Base-by-base conservation (phyloP, 306 rosid genomes). In the Coriaria nepalensis region DNA sequence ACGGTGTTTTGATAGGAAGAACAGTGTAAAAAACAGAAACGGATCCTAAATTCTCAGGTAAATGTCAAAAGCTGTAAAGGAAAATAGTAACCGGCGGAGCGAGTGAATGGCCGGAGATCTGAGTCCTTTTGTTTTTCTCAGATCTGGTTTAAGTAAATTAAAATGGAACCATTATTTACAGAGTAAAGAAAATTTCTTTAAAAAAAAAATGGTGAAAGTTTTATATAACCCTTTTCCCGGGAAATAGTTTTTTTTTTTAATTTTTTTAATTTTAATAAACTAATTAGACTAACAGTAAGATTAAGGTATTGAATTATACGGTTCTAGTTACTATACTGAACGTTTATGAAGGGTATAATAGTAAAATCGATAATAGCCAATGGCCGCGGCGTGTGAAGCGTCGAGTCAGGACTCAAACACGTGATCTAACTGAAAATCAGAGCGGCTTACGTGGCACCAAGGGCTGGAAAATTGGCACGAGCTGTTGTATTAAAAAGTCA, bases 51-150 rank as follows among this genome's bases (percentile, higher is more conserved):
- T 9, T 38, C 11, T 53, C 37, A 35, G 46, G n/a, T 40, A 45
- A 14, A 39, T 53, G 29, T 6, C 10, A 9, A 53, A 8, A 54
- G 40, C 47, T 32, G 47, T 40, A 4, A 54, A 10, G 47, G 48
- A 9, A 33, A 54, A 54, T 54, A 41, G 59, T 54, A 15, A 54
- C 59, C 59, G 59, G 47, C 32, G 59, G 58, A 53, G 47, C 34
- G 38, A 33, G 59, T 40, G 47, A 54, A 42, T 41, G 47, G 29
- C 43, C 46, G 48, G 59, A 54, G 59, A 54, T 54, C 59, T 40
- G 59, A 54, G 47, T n/a, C 7, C 3, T 20, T 20, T 20, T 20
- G 29, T 20, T 20, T 20, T 20, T 20, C 29, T 20, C 29, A 20
- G 29, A 1, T 20, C 3, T 20, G 29, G 29, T 20, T 20, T 20